A percentile compares a stretch with the other conserved stretches of the same genome.
Evolutionary conservation across 345 rosid genomes (phyloP).

Genomic region (Camelina laxa): DNA sequence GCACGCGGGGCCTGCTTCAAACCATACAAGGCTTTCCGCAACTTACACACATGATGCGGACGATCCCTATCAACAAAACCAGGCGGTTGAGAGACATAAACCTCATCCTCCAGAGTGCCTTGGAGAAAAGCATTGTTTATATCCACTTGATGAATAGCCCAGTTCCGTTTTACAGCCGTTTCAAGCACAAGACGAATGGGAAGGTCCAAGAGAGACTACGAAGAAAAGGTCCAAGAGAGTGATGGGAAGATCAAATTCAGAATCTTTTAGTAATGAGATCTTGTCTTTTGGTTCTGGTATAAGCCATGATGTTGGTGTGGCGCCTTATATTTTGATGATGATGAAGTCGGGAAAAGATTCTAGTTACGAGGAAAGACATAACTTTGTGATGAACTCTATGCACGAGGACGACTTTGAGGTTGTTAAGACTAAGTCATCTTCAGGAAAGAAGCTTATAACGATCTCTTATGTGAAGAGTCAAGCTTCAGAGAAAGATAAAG

Average conservation of each 20-base stretch:
- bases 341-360: slow-evolving; percentile 51
- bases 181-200: too few relatives aligned
- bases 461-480: slow-evolving; percentile 41
- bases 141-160: too few relatives aligned
- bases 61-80: too few relatives aligned
- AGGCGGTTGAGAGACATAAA: too few relatives aligned
- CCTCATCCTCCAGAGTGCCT: too few relatives aligned
- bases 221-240: slow-evolving; percentile 58
- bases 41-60: too few relatives aligned
- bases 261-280: slow-evolving; percentile 37
- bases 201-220: too few relatives aligned
- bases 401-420: slow-evolving; percentile 36
- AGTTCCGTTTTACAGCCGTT: too few relatives aligned
- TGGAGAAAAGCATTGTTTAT: too few relatives aligned
- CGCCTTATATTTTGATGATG: slow-evolving; percentile 71
- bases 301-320: slow-evolving; percentile 60
- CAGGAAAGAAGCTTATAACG: slow-evolving; percentile 48
- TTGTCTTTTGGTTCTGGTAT: slow-evolving; percentile 53
- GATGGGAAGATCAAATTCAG: slow-evolving; percentile 39
- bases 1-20: too few relatives aligned
- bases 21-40: too few relatives aligned
- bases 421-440: slow-evolving; percentile 62
- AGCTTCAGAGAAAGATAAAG: slow-evolving; percentile 20
- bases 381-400: slow-evolving; percentile 27
- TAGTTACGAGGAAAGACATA: slow-evolving; percentile 48